Conservation (phyloP, 2,329 filamentous ascomycete species). For the Aspergillus sojae region DNA sequence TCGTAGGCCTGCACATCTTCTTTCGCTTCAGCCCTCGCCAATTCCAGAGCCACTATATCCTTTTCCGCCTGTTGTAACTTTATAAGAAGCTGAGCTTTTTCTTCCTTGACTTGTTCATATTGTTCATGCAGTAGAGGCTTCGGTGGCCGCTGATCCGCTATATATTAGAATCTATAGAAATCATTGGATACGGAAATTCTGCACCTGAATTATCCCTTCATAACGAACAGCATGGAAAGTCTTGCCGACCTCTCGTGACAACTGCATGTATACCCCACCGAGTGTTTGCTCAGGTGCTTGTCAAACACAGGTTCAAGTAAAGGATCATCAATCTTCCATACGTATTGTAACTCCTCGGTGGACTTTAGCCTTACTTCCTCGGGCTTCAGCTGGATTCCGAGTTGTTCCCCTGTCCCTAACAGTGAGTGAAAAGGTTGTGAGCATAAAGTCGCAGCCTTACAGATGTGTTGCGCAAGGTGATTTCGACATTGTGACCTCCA, state of each 20-base stretch:
- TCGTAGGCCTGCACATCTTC: not conserved
- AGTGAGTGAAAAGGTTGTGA: not conserved
- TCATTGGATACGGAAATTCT: not conserved
- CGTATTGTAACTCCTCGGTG: conserved; percentile 6
- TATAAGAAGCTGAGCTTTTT: not conserved
- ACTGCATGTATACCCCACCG: conserved; percentile 29
- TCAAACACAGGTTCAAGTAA: conserved; percentile 13
- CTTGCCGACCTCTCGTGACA: conserved; percentile 11
- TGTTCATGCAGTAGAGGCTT: not conserved
- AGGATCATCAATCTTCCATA: conserved; percentile 18
- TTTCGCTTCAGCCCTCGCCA: not conserved
- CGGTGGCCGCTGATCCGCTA: not conserved
- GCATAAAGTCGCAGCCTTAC: not conserved
- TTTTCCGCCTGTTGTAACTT: not conserved
- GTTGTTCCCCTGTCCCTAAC: not conserved
- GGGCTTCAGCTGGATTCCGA: not conserved
- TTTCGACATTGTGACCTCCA: not conserved
- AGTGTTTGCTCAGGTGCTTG: conserved; percentile 19
- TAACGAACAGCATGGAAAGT: conserved; percentile 12
- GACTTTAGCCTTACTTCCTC: not conserved
- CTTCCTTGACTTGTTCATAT: not conserved
- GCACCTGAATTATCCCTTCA: not conserved
- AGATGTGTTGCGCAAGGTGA: not conserved
- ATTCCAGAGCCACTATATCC: not conserved
- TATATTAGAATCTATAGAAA: not conserved